Conservation (phyloP, 2,329 filamentous ascomycete species). For the Hymenotorrendiella dingleyae region DNA sequence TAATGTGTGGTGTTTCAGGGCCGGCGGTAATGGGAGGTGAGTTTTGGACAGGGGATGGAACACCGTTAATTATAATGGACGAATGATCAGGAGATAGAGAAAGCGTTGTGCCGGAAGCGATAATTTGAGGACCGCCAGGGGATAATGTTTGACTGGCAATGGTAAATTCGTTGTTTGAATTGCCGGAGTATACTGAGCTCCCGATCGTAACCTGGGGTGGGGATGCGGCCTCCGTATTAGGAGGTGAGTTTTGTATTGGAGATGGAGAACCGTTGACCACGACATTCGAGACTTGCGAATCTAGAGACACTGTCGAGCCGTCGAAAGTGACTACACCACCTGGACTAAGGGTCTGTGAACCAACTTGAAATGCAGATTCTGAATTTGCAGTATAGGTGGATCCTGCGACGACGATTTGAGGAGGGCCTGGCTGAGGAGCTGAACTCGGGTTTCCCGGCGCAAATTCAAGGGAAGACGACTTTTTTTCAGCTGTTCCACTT, state of each 20-base stretch:
- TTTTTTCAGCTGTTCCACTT: too few species aligned
- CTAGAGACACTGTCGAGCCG: background rate
- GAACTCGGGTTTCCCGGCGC: too few species aligned
- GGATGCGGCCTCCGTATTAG: too few species aligned
- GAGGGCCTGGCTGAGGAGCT: too few species aligned
- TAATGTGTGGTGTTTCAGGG: background rate
- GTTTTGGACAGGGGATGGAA: background rate
- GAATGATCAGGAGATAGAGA: background rate
- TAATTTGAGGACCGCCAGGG: background rate
- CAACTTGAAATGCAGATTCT: background rate
- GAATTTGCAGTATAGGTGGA: background rate
- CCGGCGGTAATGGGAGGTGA: too few species aligned
- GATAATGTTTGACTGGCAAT: background rate
- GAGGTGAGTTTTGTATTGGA: background rate
- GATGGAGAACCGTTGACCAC: background rate
- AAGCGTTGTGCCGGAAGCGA: background rate
- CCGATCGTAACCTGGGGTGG: background rate
- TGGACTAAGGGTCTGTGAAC: background rate
- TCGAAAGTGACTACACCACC: background rate
- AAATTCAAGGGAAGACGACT: too few species aligned
- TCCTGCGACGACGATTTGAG: background rate
- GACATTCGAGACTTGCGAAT: background rate
- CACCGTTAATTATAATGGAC: background rate
- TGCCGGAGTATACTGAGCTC: background rate
- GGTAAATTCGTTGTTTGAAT: background rate